Evolutionary conservation across 345 rosid genomes (phyloP), one percentile per base, ranked within the genome.

Genomic region (Fremontodendron californicum): DNA sequence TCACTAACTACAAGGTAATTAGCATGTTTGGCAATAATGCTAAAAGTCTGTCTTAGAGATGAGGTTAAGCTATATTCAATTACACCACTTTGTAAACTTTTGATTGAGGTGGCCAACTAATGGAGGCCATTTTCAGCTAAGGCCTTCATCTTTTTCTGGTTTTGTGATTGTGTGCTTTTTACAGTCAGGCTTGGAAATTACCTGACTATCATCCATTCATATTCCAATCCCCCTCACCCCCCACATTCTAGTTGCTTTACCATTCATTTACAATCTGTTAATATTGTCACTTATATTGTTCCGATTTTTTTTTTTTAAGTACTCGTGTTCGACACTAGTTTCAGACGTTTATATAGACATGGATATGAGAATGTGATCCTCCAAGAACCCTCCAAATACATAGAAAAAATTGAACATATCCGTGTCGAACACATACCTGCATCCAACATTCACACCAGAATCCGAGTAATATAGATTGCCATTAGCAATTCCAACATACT

Each of bases 101-200:
- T 42, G 71, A 55, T 51, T 35, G n/a, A n/a, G n/a, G 65, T 52
- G 64, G 29, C 18, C 61, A 65, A 31, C 77, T 76, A 68, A 66
- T 81, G 71, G 77, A 76, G 61, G 76, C 43, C 29, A 75, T 25
- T 66, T 64, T 71, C 60, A 54, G 72, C 61, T 4, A n/a, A 73
- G 42, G 55, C 81, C 74, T 82, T 84, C 77, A 76, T 80, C 69
- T 62, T 42, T 45, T 33, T 66, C 61, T 63, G 75, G 71, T 76
- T 68, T 4, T 35, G 51, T 74, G 80, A 33, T 62, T 9, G 12
- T 70, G 87, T 83, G 85, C 73, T 81, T 69, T 71, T 87, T 79
- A 85, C 87, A 80, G 85, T 81, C 79, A 69, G 80, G 54, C 46
- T 13, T 40, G 25, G 5, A 5, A 78, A 71, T 52, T 66, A 75